Evolutionary conservation across 164 flowering plant species (phyloP), one percentile per base, ranked within the genome.

Genomic region (Buxus sempervirens): DNA sequence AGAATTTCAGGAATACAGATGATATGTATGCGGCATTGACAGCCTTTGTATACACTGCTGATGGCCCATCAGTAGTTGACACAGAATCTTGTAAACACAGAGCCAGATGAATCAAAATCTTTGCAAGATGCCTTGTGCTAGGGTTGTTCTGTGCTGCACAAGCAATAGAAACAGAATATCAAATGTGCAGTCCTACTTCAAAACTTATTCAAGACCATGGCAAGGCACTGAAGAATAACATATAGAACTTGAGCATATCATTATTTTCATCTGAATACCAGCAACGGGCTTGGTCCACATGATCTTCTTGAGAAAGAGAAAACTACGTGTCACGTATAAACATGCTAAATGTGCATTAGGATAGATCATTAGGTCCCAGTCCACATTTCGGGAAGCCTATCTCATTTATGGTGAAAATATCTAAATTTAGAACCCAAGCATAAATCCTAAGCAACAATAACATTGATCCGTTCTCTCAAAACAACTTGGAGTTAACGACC

Each of bases 71-170:
- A 58, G 91, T 76, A 64, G 79, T 67, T 54, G 91, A 76, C 71
- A 80, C 63, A 62, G 75, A 83, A 70, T 95, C 98, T 84, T 90
- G 93, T 83, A 95, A 80, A 71, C 96, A 90, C 81, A 80, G 76
- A 48, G 85, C 78, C 26, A 95, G 76, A 80, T 92, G 96, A 70
- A 92, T 85, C 81, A 95, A 80, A 67, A 90, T 75, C 82, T 92
- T 95, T 21, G 90, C 86, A 69, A 95, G 96, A 78, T 95, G 99
- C 82, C 94, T 88, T 25, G 99, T 89, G 67, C 65, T 60, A 66
- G 76, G 74, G 65, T 89, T 95, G 81, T 88, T 95, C 75, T 79
- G 83, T 18, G 78, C 97, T 95, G 93, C 84, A 83, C 25, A 77
- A 53, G 62, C 38, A 76, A 42, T 51, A 71, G 24, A 69, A 23